Evolutionary conservation across 2,329 filamentous ascomycete species (phyloP), one percentile per base, ranked within the genome.

Genomic region (Talaromyces atroroseus): DNA sequence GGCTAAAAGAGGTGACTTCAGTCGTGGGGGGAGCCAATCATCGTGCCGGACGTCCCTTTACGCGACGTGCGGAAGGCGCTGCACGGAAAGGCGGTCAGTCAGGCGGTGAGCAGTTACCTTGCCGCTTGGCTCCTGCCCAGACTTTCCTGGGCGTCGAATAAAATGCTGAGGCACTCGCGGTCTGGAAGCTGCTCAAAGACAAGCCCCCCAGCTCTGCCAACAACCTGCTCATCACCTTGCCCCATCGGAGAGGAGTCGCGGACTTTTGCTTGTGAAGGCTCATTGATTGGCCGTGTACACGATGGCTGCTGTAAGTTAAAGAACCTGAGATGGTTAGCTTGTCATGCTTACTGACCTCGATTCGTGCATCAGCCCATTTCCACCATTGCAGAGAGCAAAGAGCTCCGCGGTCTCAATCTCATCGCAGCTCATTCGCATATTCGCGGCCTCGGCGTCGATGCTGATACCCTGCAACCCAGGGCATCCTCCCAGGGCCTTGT

Each of bases 391-490:
- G 92, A 97, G 81, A 89, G 85, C 75, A 96, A 94, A 77, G 92
- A 97, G 83, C 87, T 97, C 71, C 88, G 92, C 66, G 92, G 92
- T 62, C 86, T 99, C 70, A 97, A 96, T 76, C 88, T 99, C 76
- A 95, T 99, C 74, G 94, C 94, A 60, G 92, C 94, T 58, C 94
- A 99, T 79, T 99, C 94, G 57, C 94, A 99, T 75, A 96, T 99
- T 69, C 89, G 92, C 68, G 94, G 94, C 49, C 84, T 99, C 32
- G 94, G 94, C 62, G 91, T 99, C 66, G 92, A 97, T 79, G 79
- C 85, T 58, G 91, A 95, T 69, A 94, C 90, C 6, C 81, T 99
- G 63, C 92, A 96, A 68, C 92, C 94, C 20, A 86, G 92, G 59
- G 75, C 83, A 26, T 82, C 88, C 49, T 95, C 92, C 14, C 94